Evolutionary conservation across 2,329 filamentous ascomycete genomes (phyloP).

Genomic region (Exophiala viscosa): DNA sequence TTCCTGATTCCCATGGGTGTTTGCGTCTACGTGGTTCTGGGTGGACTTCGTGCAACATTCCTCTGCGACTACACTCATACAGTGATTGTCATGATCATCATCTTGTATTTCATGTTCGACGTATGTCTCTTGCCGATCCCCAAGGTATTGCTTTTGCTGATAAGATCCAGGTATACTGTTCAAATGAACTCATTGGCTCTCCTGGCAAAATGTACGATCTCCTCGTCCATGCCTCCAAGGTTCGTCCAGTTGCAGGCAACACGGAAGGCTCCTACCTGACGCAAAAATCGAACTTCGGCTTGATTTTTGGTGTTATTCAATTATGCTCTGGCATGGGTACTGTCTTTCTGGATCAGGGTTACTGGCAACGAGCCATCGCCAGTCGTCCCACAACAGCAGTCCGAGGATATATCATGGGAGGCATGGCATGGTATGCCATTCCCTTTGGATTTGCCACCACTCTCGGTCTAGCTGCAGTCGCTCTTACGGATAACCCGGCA

Average conservation of each 20-base stretch:
- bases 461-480: slow-evolving; percentile 44
- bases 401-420: slow-evolving; percentile 38
- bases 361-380: slow-evolving; percentile 61
- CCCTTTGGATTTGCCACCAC: slow-evolving; percentile 47
- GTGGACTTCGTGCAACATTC: slow-evolving; percentile 60
- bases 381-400: slow-evolving; percentile 36
- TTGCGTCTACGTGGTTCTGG: slow-evolving; percentile 68
- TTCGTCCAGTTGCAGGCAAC: slow-evolving; percentile 75
- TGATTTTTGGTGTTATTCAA: slow-evolving; percentile 87
- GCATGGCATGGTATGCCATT: slow-evolving; percentile 48
- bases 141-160: background rate
- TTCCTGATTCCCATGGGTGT: slow-evolving; percentile 78
- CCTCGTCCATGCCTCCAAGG: slow-evolving; percentile 62
- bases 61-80: slow-evolving; percentile 73
- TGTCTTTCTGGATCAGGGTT: slow-evolving; percentile 74
- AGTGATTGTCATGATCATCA: slow-evolving; percentile 67
- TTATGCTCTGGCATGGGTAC: slow-evolving; percentile 74
- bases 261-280: slow-evolving; percentile 78
- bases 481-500: slow-evolving; percentile 38
- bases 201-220: slow-evolving; percentile 68
- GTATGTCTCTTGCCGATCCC: background rate
- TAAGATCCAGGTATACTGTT: slow-evolving; percentile 54
- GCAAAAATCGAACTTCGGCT: slow-evolving; percentile 74
- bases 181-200: slow-evolving; percentile 66
- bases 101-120: slow-evolving; percentile 58